Evolutionary conservation across 495 filamentous ascomycete species (phyloP).

Genomic region (Copromyces sp.): DNA sequence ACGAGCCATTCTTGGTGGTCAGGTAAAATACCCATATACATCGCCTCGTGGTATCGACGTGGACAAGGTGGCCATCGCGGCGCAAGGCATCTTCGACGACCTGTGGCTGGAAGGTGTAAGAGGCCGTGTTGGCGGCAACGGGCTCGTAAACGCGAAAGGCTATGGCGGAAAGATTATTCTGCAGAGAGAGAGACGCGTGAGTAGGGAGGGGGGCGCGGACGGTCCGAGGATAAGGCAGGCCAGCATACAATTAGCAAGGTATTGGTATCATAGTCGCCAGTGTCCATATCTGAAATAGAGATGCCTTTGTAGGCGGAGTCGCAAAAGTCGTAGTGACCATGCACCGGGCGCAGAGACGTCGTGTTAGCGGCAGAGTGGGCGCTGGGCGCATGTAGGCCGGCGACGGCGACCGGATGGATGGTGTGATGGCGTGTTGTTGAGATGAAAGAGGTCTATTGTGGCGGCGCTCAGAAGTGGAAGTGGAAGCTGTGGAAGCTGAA

Average conservation of each 20-base stretch:
- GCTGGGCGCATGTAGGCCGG: conserved; percentile 12
- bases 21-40: conserved; percentile 44
- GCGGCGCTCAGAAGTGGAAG: neutral
- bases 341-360: conserved; percentile 12
- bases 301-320: conserved; percentile 9
- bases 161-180: conserved; percentile 39
- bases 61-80: conserved; percentile 40
- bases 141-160: conserved; percentile 40
- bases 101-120: conserved; percentile 29
- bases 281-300: conserved; percentile 37
- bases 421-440: neutral
- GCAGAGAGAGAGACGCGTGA: conserved; percentile 7
- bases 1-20: conserved; percentile 20
- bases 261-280: conserved; percentile 45
- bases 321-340: conserved; percentile 11
- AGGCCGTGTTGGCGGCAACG: conserved; percentile 24
- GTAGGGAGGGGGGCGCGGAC: neutral
- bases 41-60: conserved; percentile 35
- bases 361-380: neutral
- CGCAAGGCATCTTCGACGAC: conserved; percentile 37
- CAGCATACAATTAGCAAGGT: conserved; percentile 37
- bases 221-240: neutral
- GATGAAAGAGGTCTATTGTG: neutral
- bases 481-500: neutral
- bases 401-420: neutral